Evolutionary conservation across 23 red algal species (phyloP).

Genomic region (Gracilaria domingensis): DNA sequence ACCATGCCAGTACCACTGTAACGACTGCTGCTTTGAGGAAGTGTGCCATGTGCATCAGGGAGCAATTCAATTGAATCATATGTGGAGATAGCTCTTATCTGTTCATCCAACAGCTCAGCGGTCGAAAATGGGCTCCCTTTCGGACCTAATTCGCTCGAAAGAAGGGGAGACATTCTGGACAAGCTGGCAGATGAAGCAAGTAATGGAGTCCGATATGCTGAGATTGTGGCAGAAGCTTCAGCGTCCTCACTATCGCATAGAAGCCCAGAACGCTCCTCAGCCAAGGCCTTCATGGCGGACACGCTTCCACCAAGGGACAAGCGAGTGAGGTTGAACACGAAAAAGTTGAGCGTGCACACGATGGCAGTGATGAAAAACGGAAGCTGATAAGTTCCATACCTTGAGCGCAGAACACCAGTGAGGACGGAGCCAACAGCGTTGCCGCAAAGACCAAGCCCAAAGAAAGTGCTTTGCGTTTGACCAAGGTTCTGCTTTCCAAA

Average conservation of each 20-base stretch:
- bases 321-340: constrained; percentile 73
- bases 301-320: constrained; percentile 60
- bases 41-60: background rate
- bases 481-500: constrained; percentile 86
- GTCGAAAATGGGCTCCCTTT: background rate
- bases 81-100: background rate
- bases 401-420: constrained; percentile 81
- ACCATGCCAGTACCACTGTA: constrained; percentile 57
- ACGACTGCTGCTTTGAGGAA: background rate
- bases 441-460: constrained; percentile 86
- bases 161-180: background rate
- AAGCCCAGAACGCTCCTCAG: background rate
- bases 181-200: background rate
- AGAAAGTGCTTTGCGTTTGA: constrained; percentile 86
- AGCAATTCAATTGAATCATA: constrained; percentile 3
- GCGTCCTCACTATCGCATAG: background rate
- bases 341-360: constrained; percentile 69
- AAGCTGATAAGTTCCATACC: constrained; percentile 67
- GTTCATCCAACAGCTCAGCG: background rate
- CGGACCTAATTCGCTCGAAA: background rate
- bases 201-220: background rate
- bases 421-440: constrained; percentile 90
- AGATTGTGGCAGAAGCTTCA: background rate
- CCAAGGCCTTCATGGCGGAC: constrained; percentile 29
- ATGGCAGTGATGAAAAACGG: constrained; percentile 80